phyloP scores from a whole-genome alignment of 768 basidiomycete species.

The Tulasnella sp. region DNA sequence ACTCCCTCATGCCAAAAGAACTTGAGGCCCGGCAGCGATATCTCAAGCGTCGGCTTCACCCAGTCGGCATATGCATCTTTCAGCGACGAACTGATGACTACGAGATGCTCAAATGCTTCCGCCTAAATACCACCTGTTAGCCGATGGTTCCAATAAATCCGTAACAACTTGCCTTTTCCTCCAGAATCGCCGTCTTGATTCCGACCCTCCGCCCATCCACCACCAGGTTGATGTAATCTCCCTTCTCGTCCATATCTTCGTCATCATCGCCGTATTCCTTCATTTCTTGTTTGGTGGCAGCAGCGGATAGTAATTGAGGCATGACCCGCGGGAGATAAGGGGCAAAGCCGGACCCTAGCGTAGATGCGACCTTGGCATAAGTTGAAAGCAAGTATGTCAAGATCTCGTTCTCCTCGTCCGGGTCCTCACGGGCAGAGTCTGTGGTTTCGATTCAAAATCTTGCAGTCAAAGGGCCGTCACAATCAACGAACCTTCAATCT shows the following conservation, averaged over 20 bases:
- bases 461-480: background rate
- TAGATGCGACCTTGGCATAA: constrained; percentile 86
- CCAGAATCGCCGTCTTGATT: constrained; percentile 73
- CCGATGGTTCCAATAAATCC: background rate
- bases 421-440: constrained; percentile 49
- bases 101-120: constrained; percentile 81
- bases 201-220: constrained; percentile 75
- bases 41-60: constrained; percentile 63
- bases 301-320: constrained; percentile 68
- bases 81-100: constrained; percentile 71
- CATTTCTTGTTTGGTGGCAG: constrained; percentile 75
- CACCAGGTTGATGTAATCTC: constrained; percentile 74
- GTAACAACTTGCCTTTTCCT: constrained; percentile 61
- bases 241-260: constrained; percentile 57
- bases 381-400: constrained; percentile 71
- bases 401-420: constrained; percentile 68
- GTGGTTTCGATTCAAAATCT: background rate
- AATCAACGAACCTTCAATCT: constrained; percentile 62
- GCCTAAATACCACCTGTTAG: background rate
- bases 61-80: constrained; percentile 66
- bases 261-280: constrained; percentile 62
- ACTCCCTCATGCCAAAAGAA: constrained; percentile 87
- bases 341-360: constrained; percentile 77
- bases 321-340: constrained; percentile 83
- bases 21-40: constrained; percentile 62